Evolutionary conservation across 2,329 filamentous ascomycete species (phyloP).

Genomic region (Paecilomyces niveus): DNA sequence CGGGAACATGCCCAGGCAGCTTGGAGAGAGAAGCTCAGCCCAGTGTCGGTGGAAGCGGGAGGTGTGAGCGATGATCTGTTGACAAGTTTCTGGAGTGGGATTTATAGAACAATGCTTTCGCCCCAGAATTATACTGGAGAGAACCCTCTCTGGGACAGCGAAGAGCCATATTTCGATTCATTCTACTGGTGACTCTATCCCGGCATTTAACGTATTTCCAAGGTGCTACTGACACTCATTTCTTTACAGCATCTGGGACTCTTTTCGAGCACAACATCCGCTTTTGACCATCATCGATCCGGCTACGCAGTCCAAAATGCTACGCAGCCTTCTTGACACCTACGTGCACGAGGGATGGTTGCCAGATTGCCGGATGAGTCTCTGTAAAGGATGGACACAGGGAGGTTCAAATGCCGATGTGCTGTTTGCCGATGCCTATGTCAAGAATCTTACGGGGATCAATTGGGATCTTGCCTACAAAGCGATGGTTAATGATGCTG

Average conservation of each 20-base stretch:
- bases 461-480: conserved; percentile 62
- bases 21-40: conserved; percentile 53
- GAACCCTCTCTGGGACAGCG: conserved; percentile 58
- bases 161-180: conserved; percentile 65
- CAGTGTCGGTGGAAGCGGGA: conserved; percentile 46
- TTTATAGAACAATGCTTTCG: conserved; percentile 63
- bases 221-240: conserved; percentile 7
- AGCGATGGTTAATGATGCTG: conserved; percentile 63
- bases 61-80: conserved; percentile 40
- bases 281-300: conserved; percentile 64
- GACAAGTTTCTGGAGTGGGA: conserved; percentile 60
- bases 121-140: conserved; percentile 68
- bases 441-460: conserved; percentile 60
- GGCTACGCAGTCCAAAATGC: conserved; percentile 53
- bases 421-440: conserved; percentile 58
- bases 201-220: no score
- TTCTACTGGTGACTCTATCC: conserved; percentile 55
- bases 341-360: conserved; percentile 65
- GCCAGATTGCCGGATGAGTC: conserved; percentile 66
- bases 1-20: conserved; percentile 33
- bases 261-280: conserved; percentile 60
- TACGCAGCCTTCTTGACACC: conserved; percentile 63
- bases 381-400: conserved; percentile 64
- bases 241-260: conserved; percentile 54
- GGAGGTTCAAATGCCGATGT: conserved; percentile 67